Conservation (phyloP, 1,139 yeast species). For the Candida sanyaensis region DNA sequence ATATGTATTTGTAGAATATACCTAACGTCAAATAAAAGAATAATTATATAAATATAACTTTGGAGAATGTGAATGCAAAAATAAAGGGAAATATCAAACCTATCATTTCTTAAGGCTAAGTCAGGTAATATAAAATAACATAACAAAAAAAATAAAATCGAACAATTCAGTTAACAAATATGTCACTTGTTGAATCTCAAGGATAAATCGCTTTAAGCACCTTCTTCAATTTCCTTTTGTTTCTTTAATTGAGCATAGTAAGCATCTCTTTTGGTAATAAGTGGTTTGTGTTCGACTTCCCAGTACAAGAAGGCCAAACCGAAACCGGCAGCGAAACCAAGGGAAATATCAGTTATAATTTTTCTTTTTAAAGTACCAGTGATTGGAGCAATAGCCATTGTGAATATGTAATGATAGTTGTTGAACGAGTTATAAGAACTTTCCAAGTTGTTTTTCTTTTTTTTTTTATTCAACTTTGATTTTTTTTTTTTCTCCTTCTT, state of each 20-base stretch:
- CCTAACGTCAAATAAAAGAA: background rate
- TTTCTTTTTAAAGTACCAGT: conserved; percentile 82
- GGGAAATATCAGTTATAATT: conserved; percentile 75
- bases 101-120: background rate
- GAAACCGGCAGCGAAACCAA: conserved; percentile 57
- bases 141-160: background rate
- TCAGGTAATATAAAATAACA: background rate
- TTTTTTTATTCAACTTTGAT: background rate
- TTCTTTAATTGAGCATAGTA: conserved; percentile 77
- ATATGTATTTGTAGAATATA: conserved; percentile 2
- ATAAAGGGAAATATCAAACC: background rate
- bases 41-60: background rate
- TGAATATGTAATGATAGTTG: conserved; percentile 5
- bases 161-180: background rate
- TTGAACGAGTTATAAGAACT: background rate
- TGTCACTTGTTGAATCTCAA: too few species aligned
- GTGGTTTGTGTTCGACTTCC: conserved; percentile 61
- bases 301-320: conserved; percentile 35
- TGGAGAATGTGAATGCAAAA: background rate
- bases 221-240: conserved; percentile 70
- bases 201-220: conserved; percentile 14
- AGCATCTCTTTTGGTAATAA: conserved; percentile 76
- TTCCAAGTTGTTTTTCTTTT: background rate
- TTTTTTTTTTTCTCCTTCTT: conserved; percentile 1
- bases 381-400: conserved; percentile 90